These are phyloP conservation scores for Crithidia fasciculata DNA, from an alignment of 208 protist genomes.

Conservation along the genomic window DNA sequence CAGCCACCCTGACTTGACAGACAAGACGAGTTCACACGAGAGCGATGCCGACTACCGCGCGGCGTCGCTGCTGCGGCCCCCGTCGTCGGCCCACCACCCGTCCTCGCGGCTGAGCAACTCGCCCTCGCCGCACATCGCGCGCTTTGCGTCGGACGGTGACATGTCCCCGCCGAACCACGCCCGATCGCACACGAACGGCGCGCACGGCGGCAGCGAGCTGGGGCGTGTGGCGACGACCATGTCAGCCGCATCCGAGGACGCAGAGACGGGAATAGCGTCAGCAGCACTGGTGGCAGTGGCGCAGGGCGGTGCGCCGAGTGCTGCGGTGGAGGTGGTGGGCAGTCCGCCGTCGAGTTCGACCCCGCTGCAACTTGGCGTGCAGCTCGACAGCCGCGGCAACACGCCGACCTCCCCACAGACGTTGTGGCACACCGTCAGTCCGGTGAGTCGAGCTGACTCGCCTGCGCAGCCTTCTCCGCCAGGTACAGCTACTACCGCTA, in stretches of 20 bases:
- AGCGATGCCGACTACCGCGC: background rate
- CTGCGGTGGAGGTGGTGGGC: background rate
- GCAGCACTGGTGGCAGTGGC: too few species aligned
- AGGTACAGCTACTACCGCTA: background rate
- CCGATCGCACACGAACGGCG: background rate
- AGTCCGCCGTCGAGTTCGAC: background rate
- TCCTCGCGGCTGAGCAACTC: conserved; percentile 4
- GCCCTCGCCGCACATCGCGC: background rate
- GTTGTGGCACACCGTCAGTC: conserved; percentile 31
- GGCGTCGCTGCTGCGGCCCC: conserved; percentile 3
- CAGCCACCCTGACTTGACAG: background rate
- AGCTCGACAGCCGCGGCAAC: background rate
- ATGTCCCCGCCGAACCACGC: background rate
- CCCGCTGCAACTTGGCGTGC: background rate
- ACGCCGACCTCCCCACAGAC: background rate
- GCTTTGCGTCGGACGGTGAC: background rate
- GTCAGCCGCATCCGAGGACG: background rate
- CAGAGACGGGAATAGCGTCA: too few species aligned
- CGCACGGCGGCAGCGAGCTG: background rate
- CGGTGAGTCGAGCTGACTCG: conserved; percentile 3
- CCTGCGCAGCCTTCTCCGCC: background rate
- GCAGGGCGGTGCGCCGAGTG: too few species aligned
- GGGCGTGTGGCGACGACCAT: background rate
- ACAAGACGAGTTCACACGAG: conserved; percentile 2
- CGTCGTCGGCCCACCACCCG: background rate